Conservation (phyloP, 495 filamentous ascomycete species). For the Tuber aestivum region DNA sequence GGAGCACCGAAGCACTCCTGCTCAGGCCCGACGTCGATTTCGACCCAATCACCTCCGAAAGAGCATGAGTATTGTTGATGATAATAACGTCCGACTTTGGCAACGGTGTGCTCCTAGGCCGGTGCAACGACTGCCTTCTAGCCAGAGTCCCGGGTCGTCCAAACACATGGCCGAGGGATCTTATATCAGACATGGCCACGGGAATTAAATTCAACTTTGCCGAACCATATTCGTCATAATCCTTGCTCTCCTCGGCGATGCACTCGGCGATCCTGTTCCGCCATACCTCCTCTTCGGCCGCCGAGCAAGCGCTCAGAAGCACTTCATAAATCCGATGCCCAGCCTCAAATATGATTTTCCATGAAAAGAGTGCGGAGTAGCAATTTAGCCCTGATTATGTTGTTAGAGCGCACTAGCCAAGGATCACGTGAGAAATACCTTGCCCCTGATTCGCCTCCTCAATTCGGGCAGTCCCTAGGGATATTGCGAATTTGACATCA, state of each 20-base stretch:
- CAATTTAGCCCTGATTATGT: conserved; percentile 61
- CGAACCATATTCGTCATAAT: conserved; percentile 47
- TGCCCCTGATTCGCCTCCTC: conserved; percentile 74
- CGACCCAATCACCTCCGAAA: conserved; percentile 50
- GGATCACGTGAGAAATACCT: conserved; percentile 51
- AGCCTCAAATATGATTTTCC: conserved; percentile 86
- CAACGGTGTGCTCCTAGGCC: conserved; percentile 59
- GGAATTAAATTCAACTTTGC: conserved; percentile 48
- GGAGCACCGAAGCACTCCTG: conserved; percentile 65
- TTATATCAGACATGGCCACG: conserved; percentile 62
- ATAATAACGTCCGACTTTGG: conserved; percentile 59
- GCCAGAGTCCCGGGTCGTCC: conserved; percentile 65
- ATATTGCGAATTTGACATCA: conserved; percentile 67
- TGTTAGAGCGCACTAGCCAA: neutral
- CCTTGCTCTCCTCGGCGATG: conserved; percentile 43
- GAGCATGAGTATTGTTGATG: conserved; percentile 78
- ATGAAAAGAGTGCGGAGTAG: conserved; percentile 76
- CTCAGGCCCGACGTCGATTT: conserved; percentile 51
- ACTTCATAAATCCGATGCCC: conserved; percentile 73
- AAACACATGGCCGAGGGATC: conserved; percentile 66
- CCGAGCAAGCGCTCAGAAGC: conserved; percentile 80
- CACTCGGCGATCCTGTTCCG: conserved; percentile 50
- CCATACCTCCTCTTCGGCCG: conserved; percentile 76
- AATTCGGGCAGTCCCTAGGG: conserved; percentile 62
- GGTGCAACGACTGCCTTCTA: conserved; percentile 73